Conservation (phyloP, 768 basidiomycete genomes). For the Rhodotorula sphaerocarpa region DNA sequence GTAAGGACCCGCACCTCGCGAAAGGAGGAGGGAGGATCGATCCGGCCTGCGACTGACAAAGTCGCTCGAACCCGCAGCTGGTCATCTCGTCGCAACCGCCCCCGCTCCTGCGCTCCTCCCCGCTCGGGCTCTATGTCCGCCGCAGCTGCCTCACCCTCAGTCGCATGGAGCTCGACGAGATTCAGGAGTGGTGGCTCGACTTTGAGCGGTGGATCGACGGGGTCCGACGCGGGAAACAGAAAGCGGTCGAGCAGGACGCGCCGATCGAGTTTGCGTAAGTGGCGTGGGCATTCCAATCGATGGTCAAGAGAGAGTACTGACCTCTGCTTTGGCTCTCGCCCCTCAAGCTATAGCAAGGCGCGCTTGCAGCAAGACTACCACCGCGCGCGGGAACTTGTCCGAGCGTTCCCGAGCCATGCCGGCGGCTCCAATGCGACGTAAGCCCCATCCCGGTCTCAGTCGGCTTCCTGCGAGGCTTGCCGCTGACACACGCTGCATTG, state of each 20-base stretch:
- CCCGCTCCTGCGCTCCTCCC: conserved; percentile 23
- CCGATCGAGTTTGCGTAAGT: no score
- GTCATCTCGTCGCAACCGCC: not conserved
- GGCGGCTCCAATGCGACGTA: not conserved
- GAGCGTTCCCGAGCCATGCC: not conserved
- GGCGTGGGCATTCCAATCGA: no score
- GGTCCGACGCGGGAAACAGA: not conserved
- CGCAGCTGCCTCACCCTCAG: conserved; percentile 1
- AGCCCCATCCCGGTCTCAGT: not conserved
- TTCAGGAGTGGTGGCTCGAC: conserved; percentile 1
- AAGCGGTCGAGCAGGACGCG: not conserved
- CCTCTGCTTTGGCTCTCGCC: no score
- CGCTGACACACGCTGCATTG: not conserved
- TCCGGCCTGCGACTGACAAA: no score
- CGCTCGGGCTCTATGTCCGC: conserved; percentile 16
- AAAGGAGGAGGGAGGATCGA: not conserved
- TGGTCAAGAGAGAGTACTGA: no score
- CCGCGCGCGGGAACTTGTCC: not conserved
- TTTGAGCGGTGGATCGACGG: conserved; percentile 11
- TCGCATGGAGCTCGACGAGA: conserved; percentile 1
- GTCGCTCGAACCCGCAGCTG: not conserved
- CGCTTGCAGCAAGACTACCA: not conserved
- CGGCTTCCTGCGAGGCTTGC: not conserved
- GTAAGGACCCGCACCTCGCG: not conserved
- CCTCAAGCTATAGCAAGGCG: not conserved